Base-by-base conservation (phyloP, 1,139 yeast genomes). In the Candida sp. region DNA sequence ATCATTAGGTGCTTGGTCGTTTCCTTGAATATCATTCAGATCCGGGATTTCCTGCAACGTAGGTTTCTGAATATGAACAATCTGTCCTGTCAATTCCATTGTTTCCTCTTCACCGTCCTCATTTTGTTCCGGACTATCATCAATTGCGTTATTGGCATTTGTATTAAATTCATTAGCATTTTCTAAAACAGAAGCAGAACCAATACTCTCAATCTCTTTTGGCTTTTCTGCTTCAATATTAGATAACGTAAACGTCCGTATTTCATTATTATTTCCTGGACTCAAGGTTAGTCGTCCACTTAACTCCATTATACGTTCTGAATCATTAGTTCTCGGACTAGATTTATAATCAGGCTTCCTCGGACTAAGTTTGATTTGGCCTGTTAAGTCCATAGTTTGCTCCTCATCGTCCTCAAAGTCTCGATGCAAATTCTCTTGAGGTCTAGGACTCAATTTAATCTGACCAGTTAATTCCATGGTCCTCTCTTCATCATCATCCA, bases 301-400 rank as follows among this genome's bases (percentile, higher is more conserved):
- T 22, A 40, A 29, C 15, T 39, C 41, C 47, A 42, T 39, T 6
- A 33, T 21, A 22, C 34, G 27, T 8, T 39, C 43, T 15, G 39
- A 33, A 8, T 35, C 43, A 22, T 30, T 33, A 22, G 33, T 3
- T 21, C 29, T 38, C 7, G 35, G 36, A 27, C 21, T 33, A 15
- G 37, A 23, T 21, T 37, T n/a, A 35, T 29, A 33, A 11, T 27
- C 12, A 21, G 12, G 4, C 11, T 21, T 33, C 34, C 27, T 15
- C 9, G 34, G 38, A 21, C 22, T 30, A 8, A 27, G 27, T 27
- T 22, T 29, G n/a, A 54, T 43, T 30, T 41, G 55, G 9, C 51
- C 55, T 3, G 60, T 57, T 8, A 57, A 46, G 33, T 57, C 60
- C 64, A 59, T 58, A 2, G 57, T 52, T 22, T 38, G 25, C 32